These are phyloP conservation scores for Ascochyta fabae DNA, from an alignment of 2,329 filamentous ascomycete genomes.

Conservation along the genomic window DNA sequence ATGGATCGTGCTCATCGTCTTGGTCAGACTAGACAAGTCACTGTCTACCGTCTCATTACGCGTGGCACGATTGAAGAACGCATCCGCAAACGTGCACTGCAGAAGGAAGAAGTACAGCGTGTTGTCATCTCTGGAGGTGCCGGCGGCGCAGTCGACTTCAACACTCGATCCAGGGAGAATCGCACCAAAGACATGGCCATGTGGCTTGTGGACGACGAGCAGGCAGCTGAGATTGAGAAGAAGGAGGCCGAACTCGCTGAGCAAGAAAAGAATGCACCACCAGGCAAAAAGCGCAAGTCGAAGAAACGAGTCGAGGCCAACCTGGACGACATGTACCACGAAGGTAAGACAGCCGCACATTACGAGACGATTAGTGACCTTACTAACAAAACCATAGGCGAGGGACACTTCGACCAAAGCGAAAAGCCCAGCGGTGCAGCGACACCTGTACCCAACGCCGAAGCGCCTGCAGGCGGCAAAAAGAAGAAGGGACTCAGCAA, in stretches of 20 bases:
- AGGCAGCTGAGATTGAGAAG: slow-evolving; percentile 90
- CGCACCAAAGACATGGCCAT: slow-evolving; percentile 97
- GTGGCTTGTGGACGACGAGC: slow-evolving; percentile 98
- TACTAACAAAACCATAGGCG: slow-evolving; percentile 65
- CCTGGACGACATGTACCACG: slow-evolving; percentile 98
- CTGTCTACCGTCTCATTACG: slow-evolving; percentile 96
- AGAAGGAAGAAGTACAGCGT: slow-evolving; percentile 98
- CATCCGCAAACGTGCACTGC: slow-evolving; percentile 92
- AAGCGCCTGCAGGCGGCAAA: slow-evolving; percentile 40
- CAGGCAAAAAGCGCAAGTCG: slow-evolving; percentile 64
- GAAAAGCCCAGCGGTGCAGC: slow-evolving; percentile 85
- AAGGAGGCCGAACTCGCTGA: slow-evolving; percentile 85
- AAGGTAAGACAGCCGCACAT: slow-evolving; percentile 70
- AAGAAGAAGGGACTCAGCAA: slow-evolving; percentile 57
- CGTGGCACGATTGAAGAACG: slow-evolving; percentile 96
- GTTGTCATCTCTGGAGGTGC: slow-evolving; percentile 92
- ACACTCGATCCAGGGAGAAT: slow-evolving; percentile 87
- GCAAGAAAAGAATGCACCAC: slow-evolving; percentile 60
- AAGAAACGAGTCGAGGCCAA: slow-evolving; percentile 65
- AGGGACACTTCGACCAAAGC: slow-evolving; percentile 93
- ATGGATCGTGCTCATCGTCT: slow-evolving; percentile 99
- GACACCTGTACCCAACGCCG: slow-evolving; percentile 70
- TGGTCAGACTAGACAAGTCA: slow-evolving; percentile 93
- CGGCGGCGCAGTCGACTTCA: slow-evolving; percentile 90
- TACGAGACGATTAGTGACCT: not conserved